Base-by-base conservation (phyloP, 768 basidiomycete genomes). In the Gyrodon lividus region DNA sequence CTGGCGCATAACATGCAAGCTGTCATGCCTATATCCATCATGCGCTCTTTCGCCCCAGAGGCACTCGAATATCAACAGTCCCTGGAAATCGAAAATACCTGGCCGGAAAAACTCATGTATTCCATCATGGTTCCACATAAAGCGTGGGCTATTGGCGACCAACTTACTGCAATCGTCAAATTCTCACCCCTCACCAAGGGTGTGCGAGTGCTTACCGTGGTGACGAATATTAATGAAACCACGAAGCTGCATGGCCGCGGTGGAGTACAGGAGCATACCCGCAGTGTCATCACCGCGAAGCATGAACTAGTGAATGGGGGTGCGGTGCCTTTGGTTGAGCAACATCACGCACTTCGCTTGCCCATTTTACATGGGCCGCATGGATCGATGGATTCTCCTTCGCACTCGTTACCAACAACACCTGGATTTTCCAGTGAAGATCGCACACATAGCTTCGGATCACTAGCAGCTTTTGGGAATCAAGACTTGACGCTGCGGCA, bases 81-180 rank as follows among this genome's bases (percentile, higher is more conserved):
- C 2, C 79, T 97, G 51, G 96, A 98, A 68, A 86, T 92, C 58
- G 91, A 97, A 70, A 97, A 95, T 68, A 94, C 93, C 14, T 98
- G 96, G 96, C 94, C 96, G 0, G 88, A 87, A 19, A 98, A 98
- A 73, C 74, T 97, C 70, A 96, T 95, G 94, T 98, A 96, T 68
- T 86, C 88, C 5, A 82, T 92, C 63, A 89, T 93, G 74, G 70
- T 98, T 28, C 95, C 95, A 0, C 93, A 96, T 77, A 96, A 95
- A 65, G 96, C 95, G 0, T 98, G 89, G 84, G 91, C 93, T 0
- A 89, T 86, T 0, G 95, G 94, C 6, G 94, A 98, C 69, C 79
- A 77, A 9, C 72, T 97, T 50, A 86, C 87, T 0, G 86, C 91
- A 0, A 72, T 87, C 12, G 79, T 92, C 68, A 97, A 96, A 66